A percentile compares a stretch with the other conserved stretches of the same genome.
Conservation (phyloP, 2,329 filamentous ascomycete genomes). For the Phialocephala sp. region DNA sequence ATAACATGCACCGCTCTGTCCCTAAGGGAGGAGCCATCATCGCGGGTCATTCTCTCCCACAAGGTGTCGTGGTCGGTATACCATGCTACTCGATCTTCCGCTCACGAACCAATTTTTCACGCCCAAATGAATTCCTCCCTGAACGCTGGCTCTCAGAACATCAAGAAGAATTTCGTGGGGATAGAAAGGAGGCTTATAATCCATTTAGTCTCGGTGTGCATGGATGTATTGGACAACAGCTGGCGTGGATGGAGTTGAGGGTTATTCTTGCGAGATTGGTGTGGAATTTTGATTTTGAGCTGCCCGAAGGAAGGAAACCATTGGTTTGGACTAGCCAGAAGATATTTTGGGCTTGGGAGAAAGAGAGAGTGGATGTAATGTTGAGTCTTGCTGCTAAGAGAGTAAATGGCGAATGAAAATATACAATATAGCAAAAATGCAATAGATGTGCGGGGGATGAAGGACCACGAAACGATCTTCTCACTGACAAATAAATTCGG, state of each 20-base stretch:
- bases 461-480: no score
- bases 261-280: constrained; percentile 32
- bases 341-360: constrained; percentile 24
- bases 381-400: background rate
- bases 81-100: constrained; percentile 14
- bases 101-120: constrained; percentile 23
- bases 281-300: constrained; percentile 36
- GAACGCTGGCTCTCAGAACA: constrained; percentile 43
- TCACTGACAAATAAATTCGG: no score
- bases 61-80: constrained; percentile 21
- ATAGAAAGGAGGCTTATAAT: constrained; percentile 20
- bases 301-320: constrained; percentile 15
- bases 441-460: no score
- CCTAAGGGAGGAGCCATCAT: constrained; percentile 21
- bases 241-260: constrained; percentile 30
- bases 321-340: constrained; percentile 11
- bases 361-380: constrained; percentile 13
- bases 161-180: constrained; percentile 15
- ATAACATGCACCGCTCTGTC: constrained; percentile 16
- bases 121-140: constrained; percentile 24
- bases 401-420: background rate
- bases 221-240: constrained; percentile 29
- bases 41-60: constrained; percentile 19
- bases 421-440: no score
- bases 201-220: constrained; percentile 28